Evolutionary conservation across 805 yeast species (phyloP).

Genomic region (Candida ortonii): DNA sequence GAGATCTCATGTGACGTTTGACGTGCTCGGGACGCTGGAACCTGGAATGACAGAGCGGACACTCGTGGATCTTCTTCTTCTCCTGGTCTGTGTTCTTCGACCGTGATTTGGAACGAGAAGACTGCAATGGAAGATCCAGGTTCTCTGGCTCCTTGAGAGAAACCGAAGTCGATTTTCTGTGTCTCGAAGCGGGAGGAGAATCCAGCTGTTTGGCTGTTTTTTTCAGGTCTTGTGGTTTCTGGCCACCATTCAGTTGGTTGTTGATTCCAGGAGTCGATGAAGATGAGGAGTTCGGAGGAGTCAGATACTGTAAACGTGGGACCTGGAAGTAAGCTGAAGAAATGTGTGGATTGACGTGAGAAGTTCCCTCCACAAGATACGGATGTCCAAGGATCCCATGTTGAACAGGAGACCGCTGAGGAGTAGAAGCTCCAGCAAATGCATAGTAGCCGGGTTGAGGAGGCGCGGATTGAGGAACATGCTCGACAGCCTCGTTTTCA

Average conservation of each 20-base stretch:
- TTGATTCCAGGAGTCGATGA: constrained; percentile 16
- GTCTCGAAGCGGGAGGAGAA: constrained; percentile 2
- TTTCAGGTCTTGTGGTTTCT: neutral
- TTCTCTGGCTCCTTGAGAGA: constrained; percentile 26
- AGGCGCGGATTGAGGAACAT: constrained; percentile 10
- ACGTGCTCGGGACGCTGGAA: constrained; percentile 75
- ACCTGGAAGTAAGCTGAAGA: constrained; percentile 1
- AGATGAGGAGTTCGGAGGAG: constrained; percentile 24
- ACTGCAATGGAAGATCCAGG: constrained; percentile 33
- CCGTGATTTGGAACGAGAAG: constrained; percentile 34
- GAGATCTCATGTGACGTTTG: constrained; percentile 58
- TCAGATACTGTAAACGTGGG: constrained; percentile 18
- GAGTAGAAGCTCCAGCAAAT: neutral
- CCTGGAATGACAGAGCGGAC: constrained; percentile 60
- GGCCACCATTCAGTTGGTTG: neutral
- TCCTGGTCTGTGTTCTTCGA: constrained; percentile 32
- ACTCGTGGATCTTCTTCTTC: constrained; percentile 57
- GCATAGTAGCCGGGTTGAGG: constrained; percentile 5
- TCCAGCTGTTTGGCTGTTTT: too few relatives aligned
- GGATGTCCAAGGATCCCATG: constrained; percentile 1
- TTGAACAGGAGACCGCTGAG: constrained; percentile 3
- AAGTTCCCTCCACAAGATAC: neutral
- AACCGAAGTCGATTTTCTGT: constrained; percentile 6
- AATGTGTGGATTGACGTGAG: constrained; percentile 1
- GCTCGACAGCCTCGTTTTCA: constrained; percentile 6